Conservation (phyloP, 257 asterid species). For the Ocimum tenuiflorum region DNA sequence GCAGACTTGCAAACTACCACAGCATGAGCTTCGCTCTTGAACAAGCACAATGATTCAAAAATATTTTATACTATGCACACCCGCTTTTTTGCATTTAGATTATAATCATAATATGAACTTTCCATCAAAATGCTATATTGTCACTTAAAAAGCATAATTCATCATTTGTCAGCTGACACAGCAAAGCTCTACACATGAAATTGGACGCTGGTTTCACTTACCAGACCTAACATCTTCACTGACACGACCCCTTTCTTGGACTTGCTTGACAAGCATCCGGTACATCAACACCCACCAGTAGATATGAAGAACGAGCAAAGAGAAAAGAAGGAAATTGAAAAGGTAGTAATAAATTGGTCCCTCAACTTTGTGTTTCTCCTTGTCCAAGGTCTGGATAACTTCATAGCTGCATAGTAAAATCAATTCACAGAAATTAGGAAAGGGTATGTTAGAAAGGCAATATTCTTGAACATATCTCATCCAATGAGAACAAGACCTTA, state of each 20-base stretch:
- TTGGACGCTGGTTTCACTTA: constrained; percentile 27
- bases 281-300: constrained; percentile 98
- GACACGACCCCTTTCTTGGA: constrained; percentile 67
- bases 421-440: background rate
- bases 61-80: background rate
- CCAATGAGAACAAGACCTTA: background rate
- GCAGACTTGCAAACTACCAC: background rate
- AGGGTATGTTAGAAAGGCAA: background rate
- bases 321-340: constrained; percentile 79
- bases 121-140: background rate
- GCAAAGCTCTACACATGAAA: background rate
- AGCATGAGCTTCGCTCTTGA: background rate
- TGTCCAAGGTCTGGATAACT: constrained; percentile 61
- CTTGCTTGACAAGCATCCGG: constrained; percentile 92
- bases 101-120: background rate
- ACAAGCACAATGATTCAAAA: background rate
- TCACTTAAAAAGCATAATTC: too few relatives aligned
- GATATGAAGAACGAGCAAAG: constrained; percentile 83
- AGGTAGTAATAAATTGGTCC: constrained; percentile 88
- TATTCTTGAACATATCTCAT: background rate
- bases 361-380: constrained; percentile 59
- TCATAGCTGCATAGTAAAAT: constrained; percentile 56
- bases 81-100: background rate
- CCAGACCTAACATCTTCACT: constrained; percentile 97
- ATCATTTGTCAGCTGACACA: too few relatives aligned